phyloP scores from a whole-genome alignment of 2,329 filamentous ascomycete genomes.

The Dichotomopilus funicola region DNA sequence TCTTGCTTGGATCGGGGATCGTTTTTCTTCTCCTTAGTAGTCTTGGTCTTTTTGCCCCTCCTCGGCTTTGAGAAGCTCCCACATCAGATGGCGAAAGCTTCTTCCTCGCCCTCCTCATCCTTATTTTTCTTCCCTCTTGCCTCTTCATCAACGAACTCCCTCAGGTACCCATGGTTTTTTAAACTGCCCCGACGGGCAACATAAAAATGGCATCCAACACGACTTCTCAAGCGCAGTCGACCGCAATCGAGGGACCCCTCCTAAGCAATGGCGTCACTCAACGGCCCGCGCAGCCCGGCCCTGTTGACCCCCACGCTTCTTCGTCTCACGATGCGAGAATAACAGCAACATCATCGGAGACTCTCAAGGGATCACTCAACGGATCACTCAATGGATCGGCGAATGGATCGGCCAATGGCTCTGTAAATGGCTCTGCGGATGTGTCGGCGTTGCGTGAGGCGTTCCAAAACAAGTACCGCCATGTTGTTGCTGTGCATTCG shows the following conservation, averaged over 20 bases:
- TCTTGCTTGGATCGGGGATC: too few relatives aligned
- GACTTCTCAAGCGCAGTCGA: background rate
- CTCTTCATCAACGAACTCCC: too few relatives aligned
- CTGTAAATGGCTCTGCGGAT: constrained; percentile 11
- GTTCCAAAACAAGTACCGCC: constrained; percentile 68
- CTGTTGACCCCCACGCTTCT: background rate
- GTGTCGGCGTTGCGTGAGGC: constrained; percentile 30
- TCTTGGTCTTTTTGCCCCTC: too few relatives aligned
- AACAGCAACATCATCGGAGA: background rate
- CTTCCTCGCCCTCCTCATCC: too few relatives aligned
- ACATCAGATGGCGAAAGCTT: too few relatives aligned
- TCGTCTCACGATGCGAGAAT: background rate
- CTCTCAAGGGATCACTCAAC: background rate
- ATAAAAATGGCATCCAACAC: background rate
- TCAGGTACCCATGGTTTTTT: too few relatives aligned
- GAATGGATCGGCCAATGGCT: background rate
- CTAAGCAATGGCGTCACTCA: background rate
- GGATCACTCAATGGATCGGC: background rate
- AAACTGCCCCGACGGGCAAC: too few relatives aligned
- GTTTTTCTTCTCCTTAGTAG: too few relatives aligned
- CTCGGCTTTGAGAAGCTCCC: too few relatives aligned
- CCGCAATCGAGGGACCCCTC: background rate
- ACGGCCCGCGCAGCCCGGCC: background rate
- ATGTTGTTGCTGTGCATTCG: constrained; percentile 82
- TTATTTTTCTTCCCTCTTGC: too few relatives aligned